Evolutionary conservation across 163 green algal species (phyloP).

Genomic region (Chlamydomonas reinhardtii): DNA sequence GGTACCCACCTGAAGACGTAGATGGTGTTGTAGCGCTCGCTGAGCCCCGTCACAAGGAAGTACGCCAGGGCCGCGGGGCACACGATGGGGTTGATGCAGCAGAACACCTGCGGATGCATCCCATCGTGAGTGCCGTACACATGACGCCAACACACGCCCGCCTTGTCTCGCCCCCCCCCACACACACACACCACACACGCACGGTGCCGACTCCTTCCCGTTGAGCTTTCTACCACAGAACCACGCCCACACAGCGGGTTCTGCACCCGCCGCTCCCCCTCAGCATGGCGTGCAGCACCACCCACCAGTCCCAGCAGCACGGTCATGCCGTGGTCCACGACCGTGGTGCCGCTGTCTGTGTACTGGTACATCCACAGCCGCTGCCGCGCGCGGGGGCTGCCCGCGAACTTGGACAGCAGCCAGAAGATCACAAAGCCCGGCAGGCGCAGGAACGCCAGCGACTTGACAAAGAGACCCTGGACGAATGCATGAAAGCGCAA

Average conservation of each 20-base stretch:
- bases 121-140: too few species aligned
- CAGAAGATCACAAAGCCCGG: slow-evolving; percentile 68
- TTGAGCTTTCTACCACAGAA: too few species aligned
- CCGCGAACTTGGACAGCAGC: slow-evolving; percentile 63
- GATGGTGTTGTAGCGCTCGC: slow-evolving; percentile 75
- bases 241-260: too few species aligned
- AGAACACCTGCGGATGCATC: slow-evolving; percentile 52
- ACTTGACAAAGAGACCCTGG: slow-evolving; percentile 31
- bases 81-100: slow-evolving; percentile 79
- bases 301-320: slow-evolving; percentile 76
- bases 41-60: slow-evolving; percentile 65
- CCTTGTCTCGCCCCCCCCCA: too few species aligned
- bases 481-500: too few species aligned
- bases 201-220: too few species aligned
- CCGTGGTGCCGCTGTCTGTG: slow-evolving; percentile 58
- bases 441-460: slow-evolving; percentile 67
- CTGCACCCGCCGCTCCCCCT: too few species aligned
- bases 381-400: slow-evolving; percentile 55
- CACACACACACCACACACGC: too few species aligned
- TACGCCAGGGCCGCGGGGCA: slow-evolving; percentile 70
- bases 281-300: too few species aligned
- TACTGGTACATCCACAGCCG: slow-evolving; percentile 74
- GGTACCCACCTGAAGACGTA: slow-evolving; percentile 78
- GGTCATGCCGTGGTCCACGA: slow-evolving; percentile 69
- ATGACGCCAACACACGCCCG: too few species aligned